Conservation (phyloP, 176 grass and related monocot species). For the Eremochloa ophiuroides region DNA sequence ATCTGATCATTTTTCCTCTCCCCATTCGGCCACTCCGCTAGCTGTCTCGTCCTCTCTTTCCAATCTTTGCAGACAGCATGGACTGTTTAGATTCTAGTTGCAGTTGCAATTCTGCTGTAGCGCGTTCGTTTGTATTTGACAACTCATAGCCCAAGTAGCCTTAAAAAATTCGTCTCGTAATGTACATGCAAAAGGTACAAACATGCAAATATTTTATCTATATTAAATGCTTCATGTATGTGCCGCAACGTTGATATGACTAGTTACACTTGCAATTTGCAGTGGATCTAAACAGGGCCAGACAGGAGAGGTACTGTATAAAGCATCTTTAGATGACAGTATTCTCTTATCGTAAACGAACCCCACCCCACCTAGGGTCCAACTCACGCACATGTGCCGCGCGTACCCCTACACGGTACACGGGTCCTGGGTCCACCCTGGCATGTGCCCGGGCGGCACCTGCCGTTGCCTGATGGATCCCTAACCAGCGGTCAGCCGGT, state of each 20-base stretch:
- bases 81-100: no score
- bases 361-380: neutral
- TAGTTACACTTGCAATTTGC: no score
- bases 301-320: neutral
- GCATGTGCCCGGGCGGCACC: slow-evolving; percentile 5
- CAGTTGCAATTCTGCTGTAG: no score
- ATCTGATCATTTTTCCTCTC: neutral
- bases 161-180: no score
- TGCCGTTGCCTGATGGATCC: neutral
- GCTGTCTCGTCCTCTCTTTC: slow-evolving; percentile 5
- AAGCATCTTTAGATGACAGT: slow-evolving; percentile 39
- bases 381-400: slow-evolving; percentile 32
- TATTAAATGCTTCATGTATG: no score
- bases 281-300: no score
- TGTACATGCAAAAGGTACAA: no score
- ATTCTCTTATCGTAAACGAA: slow-evolving; percentile 18
- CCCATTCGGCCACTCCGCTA: neutral
- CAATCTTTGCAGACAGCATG: neutral
- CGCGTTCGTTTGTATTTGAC: no score
- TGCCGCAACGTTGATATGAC: no score
- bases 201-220: no score
- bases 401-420: no score
- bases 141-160: no score
- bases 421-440: neutral
- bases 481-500: neutral